Evolutionary conservation across 805 yeast species (phyloP).

Genomic region (Yarrowia hollandica): DNA sequence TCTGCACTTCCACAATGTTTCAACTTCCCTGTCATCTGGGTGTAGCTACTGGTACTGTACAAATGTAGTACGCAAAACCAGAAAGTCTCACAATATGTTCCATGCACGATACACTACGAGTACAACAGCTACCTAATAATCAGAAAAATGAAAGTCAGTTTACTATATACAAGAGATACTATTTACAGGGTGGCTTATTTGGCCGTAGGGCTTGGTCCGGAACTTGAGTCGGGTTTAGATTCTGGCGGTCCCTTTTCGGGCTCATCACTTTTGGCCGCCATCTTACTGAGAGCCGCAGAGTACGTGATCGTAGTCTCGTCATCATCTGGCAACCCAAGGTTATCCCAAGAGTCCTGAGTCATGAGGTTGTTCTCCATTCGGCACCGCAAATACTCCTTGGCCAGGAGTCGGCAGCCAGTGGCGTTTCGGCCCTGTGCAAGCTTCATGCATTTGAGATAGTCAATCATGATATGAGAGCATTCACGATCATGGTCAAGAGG

Average conservation of each 20-base stretch:
- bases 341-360: slow-evolving; percentile 60
- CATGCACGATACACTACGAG: too few relatives aligned
- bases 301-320: slow-evolving; percentile 34
- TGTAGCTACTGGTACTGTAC: too few relatives aligned
- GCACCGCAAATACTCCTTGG: slow-evolving; percentile 78
- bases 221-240: background rate
- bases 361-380: slow-evolving; percentile 75
- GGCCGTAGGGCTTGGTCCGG: background rate
- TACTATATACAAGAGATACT: slow-evolving; percentile 3
- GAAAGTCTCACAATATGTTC: too few relatives aligned
- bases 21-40: too few relatives aligned
- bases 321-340: slow-evolving; percentile 62
- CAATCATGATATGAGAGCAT: slow-evolving; percentile 71
- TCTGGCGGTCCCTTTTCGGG: background rate
- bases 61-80: too few relatives aligned
- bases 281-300: slow-evolving; percentile 12
- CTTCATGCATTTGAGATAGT: slow-evolving; percentile 76
- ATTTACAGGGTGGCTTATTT: background rate
- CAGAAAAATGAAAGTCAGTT: too few relatives aligned
- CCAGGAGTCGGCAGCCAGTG: slow-evolving; percentile 82
- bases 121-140: background rate
- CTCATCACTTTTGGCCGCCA: background rate
- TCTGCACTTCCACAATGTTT: too few relatives aligned
- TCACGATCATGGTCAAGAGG: slow-evolving; percentile 90
- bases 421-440: slow-evolving; percentile 80